phyloP scores from a whole-genome alignment of 495 filamentous ascomycete genomes.

The Penicillium desertorum region DNA sequence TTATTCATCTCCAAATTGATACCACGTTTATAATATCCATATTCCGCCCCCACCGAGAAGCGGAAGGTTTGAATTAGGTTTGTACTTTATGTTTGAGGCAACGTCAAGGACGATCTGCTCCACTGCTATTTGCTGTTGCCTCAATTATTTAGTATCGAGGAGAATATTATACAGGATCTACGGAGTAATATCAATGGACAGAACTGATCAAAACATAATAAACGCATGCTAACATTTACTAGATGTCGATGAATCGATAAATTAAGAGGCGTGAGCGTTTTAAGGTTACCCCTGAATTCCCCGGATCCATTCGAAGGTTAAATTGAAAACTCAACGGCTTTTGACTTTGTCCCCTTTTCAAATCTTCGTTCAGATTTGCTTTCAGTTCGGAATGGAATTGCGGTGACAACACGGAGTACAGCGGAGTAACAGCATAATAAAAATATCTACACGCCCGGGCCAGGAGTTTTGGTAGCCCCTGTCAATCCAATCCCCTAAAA shows the following conservation, averaged over 20 bases:
- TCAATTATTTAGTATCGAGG: no score
- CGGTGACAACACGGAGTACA: background rate
- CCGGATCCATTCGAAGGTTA: background rate
- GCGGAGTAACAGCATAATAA: no score
- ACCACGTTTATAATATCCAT: background rate
- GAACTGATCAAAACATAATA: background rate
- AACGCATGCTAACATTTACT: background rate
- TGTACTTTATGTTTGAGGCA: background rate
- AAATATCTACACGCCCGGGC: background rate
- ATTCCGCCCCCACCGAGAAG: background rate
- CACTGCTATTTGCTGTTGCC: background rate
- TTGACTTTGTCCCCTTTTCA: background rate
- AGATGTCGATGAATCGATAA: no score
- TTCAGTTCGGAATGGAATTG: background rate
- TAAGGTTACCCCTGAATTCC: background rate
- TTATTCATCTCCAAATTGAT: background rate
- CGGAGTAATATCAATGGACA: background rate
- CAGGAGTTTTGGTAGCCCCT: background rate
- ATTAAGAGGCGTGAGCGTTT: background rate
- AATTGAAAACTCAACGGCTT: background rate
- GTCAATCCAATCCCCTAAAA: background rate
- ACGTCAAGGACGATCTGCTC: background rate
- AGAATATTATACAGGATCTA: background rate
- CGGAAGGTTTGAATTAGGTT: background rate
- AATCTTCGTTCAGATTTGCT: background rate